phyloP scores from a whole-genome alignment of 371 early-diverging fungal genomes.

The Nosema muscidifuracis region DNA sequence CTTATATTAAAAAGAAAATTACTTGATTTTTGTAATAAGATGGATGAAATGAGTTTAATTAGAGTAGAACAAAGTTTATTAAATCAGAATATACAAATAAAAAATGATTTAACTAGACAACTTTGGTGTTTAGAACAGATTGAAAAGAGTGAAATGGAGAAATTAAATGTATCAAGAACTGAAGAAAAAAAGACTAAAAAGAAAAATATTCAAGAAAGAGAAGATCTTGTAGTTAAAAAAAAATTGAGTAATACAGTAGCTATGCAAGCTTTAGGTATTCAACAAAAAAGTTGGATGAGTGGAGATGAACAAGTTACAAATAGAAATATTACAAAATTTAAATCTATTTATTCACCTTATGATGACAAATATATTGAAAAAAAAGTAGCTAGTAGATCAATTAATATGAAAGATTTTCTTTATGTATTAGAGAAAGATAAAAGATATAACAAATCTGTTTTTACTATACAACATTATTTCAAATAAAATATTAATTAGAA shows the following conservation, averaged over 20 bases:
- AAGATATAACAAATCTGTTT: slow-evolving; percentile 63
- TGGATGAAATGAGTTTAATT: slow-evolving; percentile 56
- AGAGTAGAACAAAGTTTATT: slow-evolving; percentile 51
- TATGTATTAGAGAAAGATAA: slow-evolving; percentile 62
- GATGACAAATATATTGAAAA: slow-evolving; percentile 59
- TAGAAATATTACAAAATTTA: slow-evolving; percentile 56
- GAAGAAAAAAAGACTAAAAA: slow-evolving; percentile 60
- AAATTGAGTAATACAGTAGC: slow-evolving; percentile 62
- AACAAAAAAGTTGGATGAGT: slow-evolving; percentile 63
- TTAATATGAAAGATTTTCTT: slow-evolving; percentile 62
- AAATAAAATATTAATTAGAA: slow-evolving; percentile 10
- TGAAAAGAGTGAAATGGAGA: slow-evolving; percentile 60
- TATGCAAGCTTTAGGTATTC: slow-evolving; percentile 63
- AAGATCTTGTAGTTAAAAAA: slow-evolving; percentile 64
- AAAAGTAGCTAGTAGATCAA: slow-evolving; percentile 49
- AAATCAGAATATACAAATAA: slow-evolving; percentile 54
- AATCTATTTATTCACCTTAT: slow-evolving; percentile 56
- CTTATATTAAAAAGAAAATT: slow-evolving; percentile 60
- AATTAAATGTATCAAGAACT: slow-evolving; percentile 53
- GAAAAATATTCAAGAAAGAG: slow-evolving; percentile 62
- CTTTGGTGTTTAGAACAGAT: slow-evolving; percentile 63
- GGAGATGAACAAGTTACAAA: slow-evolving; percentile 21
- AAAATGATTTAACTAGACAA: slow-evolving; percentile 63
- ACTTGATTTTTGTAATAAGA: slow-evolving; percentile 59
- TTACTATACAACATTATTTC: slow-evolving; percentile 61